Evolutionary conservation across 257 asterid genomes (phyloP), one percentile per base, ranked within the genome.

Genomic region (Nemophila menziesii): DNA sequence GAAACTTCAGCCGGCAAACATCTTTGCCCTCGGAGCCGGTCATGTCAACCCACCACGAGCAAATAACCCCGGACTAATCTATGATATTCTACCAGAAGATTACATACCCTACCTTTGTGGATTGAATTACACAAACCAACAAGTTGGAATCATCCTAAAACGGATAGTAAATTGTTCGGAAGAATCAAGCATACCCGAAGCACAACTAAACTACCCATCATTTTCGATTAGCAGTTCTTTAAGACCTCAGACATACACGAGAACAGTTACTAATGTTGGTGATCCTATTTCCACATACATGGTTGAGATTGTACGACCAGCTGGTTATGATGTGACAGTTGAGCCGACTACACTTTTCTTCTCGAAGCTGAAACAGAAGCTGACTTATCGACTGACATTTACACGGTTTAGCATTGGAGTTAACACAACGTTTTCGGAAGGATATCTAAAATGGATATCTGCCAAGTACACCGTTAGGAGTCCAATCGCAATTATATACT

Each of bases 181-280:
- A 40, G 45, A 3, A 40, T 40, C 36, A 33, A 44, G 5, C 1
- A 63, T 51, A 13, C 23, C 47, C 1, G 64, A 67, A 46, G 79
- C 57, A 11, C 55, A 63, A 38, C 61, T 72, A 7, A 67, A 72
- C 47, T 72, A 72, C 48, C 79, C 79, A 1, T 39, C 79, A 4
- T 52, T 72, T 38, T 45, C 69, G 0, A 48, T 56, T 11, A 24
- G 22, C n/a, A 56, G 58, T 4, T 65, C 68, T 8, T 21, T n/a
- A 0, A n/a, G n/a, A n/a, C n/a, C 69, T 37, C 58, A 55, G 22
- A 63, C 60, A 4, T 60, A 33, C 44, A 49, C 62, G 4, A 67
- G 79, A 53, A 60, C 66, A 3, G 64, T 63, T 22, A 67, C 74
- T 7, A 71, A 67, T 6, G 75, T 67, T 22, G 79, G 79, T 9